These are phyloP conservation scores for Sporothrix pallida DNA, from an alignment of 2,329 filamentous ascomycete genomes.

Conservation along the genomic window DNA sequence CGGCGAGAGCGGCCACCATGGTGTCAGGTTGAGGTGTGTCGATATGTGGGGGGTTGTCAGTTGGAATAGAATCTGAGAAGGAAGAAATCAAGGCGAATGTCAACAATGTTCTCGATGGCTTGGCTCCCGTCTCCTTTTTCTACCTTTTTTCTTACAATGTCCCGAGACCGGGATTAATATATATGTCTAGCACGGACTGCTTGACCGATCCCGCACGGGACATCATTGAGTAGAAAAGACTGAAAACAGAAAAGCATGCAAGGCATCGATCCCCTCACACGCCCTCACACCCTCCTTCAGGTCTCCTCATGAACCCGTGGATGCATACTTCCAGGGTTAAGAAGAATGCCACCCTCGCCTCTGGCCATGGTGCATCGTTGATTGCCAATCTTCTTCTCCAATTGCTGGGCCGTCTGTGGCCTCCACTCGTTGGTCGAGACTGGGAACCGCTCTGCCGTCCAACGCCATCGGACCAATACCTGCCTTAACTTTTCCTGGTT, in stretches of 20 bases:
- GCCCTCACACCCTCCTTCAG: background rate
- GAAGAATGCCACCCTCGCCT: background rate
- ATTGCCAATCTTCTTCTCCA: background rate
- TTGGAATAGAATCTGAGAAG: background rate
- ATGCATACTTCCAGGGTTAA: background rate
- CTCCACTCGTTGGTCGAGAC: background rate
- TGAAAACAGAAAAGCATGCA: too few relatives aligned
- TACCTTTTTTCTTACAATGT: background rate
- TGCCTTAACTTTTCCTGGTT: conserved; percentile 9
- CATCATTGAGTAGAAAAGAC: too few relatives aligned
- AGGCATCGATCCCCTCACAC: background rate
- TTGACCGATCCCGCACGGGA: background rate
- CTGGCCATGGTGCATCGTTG: background rate
- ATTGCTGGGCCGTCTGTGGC: background rate
- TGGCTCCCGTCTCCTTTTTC: background rate
- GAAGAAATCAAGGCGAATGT: background rate
- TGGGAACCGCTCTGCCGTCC: background rate
- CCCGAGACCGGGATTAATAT: background rate
- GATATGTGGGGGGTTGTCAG: background rate
- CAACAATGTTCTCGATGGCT: background rate
- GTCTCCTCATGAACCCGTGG: conserved; percentile 1
- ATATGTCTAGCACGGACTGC: background rate
- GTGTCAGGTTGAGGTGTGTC: background rate
- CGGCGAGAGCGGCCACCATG: conserved; percentile 29
- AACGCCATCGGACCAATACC: conserved; percentile 9